Percentiles rank a stretch among this genome's conserved stretches.
Conservation (phyloP, 2,329 filamentous ascomycete genomes). For the Daldinia sp. region DNA sequence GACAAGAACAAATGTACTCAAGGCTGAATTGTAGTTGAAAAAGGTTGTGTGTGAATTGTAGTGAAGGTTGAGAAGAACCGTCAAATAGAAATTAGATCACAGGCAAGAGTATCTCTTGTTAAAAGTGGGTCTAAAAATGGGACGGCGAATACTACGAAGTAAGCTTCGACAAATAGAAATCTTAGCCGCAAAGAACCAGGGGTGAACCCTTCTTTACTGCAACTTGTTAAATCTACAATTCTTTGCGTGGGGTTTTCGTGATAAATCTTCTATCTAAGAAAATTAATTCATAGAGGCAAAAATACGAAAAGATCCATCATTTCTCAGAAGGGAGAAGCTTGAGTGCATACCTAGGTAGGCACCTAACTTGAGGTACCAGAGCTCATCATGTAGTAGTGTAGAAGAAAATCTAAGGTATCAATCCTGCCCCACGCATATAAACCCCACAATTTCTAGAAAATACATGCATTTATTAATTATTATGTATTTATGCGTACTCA, state of each 20-base stretch:
- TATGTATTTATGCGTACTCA: neutral
- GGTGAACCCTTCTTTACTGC: neutral
- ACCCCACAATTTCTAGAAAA: too few species aligned
- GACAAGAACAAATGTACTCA: conserved; percentile 9
- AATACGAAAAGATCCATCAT: neutral
- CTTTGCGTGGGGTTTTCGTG: neutral
- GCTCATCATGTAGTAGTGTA: too few species aligned
- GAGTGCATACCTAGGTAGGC: too few species aligned
- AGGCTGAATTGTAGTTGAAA: conserved; percentile 17
- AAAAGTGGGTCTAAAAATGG: conserved; percentile 24
- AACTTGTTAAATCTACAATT: neutral
- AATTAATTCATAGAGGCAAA: neutral
- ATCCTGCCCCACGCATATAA: too few species aligned
- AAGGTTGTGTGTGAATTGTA: conserved; percentile 18
- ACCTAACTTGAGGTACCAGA: too few species aligned
- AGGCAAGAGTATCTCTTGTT: conserved; percentile 23
- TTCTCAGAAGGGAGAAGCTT: neutral
- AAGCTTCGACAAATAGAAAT: conserved; percentile 8
- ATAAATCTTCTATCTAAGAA: neutral
- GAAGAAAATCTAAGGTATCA: too few species aligned
- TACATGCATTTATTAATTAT: neutral
- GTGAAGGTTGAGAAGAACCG: conserved; percentile 6
- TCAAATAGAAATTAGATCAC: conserved; percentile 15
- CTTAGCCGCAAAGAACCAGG: conserved; percentile 5
- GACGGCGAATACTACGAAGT: neutral